These are phyloP conservation scores for Linaria vulgaris DNA, from an alignment of 257 asterid genomes.

Conservation along the genomic window DNA sequence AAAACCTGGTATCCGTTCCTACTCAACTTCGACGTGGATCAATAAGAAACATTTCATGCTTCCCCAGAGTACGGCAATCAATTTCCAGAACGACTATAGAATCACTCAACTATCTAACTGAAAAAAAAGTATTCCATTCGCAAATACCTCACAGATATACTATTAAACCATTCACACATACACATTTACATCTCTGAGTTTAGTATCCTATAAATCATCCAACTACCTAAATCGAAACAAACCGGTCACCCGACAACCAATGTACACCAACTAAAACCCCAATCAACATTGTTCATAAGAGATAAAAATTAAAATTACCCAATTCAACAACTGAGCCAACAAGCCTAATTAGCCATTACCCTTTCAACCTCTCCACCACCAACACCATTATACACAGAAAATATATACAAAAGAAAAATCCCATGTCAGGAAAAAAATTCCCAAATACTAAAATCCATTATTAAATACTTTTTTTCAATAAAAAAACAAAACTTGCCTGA, in stretches of 20 bases:
- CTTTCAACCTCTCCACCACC: neutral
- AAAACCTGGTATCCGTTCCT: neutral
- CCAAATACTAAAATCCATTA: too few species aligned
- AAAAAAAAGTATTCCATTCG: too few species aligned
- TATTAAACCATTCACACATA: too few species aligned
- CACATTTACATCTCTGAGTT: neutral
- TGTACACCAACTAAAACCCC: neutral
- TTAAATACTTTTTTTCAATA: neutral
- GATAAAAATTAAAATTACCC: neutral
- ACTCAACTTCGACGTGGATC: constrained; percentile 11
- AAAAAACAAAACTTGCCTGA: constrained; percentile 32
- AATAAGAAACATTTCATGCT: neutral
- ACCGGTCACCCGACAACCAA: neutral
- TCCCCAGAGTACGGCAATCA: neutral
- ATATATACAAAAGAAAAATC: neutral
- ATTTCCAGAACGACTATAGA: neutral
- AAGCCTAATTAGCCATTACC: neutral
- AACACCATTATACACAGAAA: neutral
- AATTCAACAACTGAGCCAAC: neutral
- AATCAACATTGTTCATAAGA: neutral
- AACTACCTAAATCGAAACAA: neutral
- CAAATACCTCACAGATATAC: too few species aligned
- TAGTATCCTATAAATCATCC: neutral
- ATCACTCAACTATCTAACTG: neutral
- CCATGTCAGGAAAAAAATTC: neutral